Base-by-base conservation (phyloP, 345 rosid species). In the Sapria himalayana region DNA sequence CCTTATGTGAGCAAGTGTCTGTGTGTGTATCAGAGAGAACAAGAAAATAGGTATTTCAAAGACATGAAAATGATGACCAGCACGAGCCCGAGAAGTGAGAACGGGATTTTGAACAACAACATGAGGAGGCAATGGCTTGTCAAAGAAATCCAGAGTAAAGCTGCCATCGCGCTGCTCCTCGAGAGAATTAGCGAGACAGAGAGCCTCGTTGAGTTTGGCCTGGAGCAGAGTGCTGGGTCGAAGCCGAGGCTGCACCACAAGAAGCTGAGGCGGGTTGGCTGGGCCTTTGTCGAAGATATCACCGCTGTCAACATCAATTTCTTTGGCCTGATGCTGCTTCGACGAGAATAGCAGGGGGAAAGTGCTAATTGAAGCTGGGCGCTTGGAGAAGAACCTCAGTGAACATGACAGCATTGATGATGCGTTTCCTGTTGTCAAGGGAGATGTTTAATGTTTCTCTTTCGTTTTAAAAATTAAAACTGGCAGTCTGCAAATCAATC, bases 91-190 rank as follows among this genome's bases (percentile, higher is more conserved):
- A 18, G 81, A 73, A 41, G 71, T 59, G 22, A 56, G 69, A 39
- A 66, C 23, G 4, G 97, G 97, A 50, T 86, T 86, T 63, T 78
- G 94, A 38, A 86, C 97, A 33, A 86, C 45, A 9, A 73, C 60
- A 45, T 76, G 76, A 48, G 89, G 76, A 41, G 94, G 92, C 59
- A 74, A 47, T 4, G 64, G 66, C 61, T 81, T 86, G 6, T 72
- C 73, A 46, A 61, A 74, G 56, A 72, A 74, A 58, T 81, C 92
- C 33, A 71, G 51, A 19, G 52, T 56, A 31, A 78, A 85, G 69
- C 50, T 65, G 2, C 94, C 96, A 46, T 73, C 81, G 15, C 97
- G 70, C 62, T 81, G 97, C 39, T 86, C 97, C 55, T 86, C 94
- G 11, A 86, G 78, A 13, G 97, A 81, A 41, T 81, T 76, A 41